Evolutionary conservation across 2,329 filamentous ascomycete genomes (phyloP), one percentile per base, ranked within the genome.

Genomic region (Monilinia fructigena): DNA sequence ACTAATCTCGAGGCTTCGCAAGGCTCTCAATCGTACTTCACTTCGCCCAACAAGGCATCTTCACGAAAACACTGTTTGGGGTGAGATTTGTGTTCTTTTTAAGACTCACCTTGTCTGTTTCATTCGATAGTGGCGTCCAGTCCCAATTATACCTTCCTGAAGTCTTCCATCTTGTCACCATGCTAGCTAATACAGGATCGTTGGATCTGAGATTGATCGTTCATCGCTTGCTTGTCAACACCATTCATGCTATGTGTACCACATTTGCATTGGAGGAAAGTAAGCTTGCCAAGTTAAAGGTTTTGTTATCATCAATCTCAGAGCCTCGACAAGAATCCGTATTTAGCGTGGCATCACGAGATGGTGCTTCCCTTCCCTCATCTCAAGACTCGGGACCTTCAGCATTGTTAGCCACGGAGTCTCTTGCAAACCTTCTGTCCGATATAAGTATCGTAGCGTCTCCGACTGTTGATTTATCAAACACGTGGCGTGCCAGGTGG

Each of bases 401-500:
- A 18, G 67, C 69, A 23, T 66, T 76, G 7, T 67, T 72, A 38
- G 82, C 84, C 14, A 88, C 85, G 14, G 88, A 90, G 73, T 84
- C 82, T 60, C 79, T 90, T 8, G 86, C 87, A 1, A 81, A 81
- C 28, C 76, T 89, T 1, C 76, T 90, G 23, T 86, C 88, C 61
- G 87, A 90, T 67, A 81, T 88, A 18, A 89, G 85, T 69, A 80
- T 82, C 2, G 79, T 88, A 20, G 87, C 87, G 3, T 87, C 88
- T 16, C 85, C 87, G 14, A 86, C 86, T 0, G 78, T 86, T 11
- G 86, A 90, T 70, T 80, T 88, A 72, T 84, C 86, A 28, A 90
- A 90, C 72, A 83, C 85, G 20, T 90, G 88, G 88, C 83, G 88
- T 35, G 87, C 88, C 26, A 83, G 88, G 26, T 90, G 88, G 88